These are phyloP conservation scores for Spirogloea muscicola DNA, from an alignment of 139 green algal genomes.

Conservation along the genomic window DNA sequence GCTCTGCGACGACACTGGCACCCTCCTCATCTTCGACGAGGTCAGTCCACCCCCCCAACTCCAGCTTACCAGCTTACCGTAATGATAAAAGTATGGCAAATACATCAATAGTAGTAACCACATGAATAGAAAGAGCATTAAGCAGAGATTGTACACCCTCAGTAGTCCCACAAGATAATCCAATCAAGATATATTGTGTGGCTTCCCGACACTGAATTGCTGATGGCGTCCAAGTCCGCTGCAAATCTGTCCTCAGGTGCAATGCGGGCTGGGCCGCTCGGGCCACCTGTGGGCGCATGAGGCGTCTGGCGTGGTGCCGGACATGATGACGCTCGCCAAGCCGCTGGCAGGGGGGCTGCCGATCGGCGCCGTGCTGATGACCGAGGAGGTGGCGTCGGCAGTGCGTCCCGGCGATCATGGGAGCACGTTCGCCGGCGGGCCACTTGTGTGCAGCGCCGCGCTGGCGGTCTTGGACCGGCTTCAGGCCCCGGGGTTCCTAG, in stretches of 20 bases:
- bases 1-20: constrained; percentile 88
- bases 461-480: constrained; percentile 50
- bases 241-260: too few relatives aligned
- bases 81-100: too few relatives aligned
- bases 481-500: constrained; percentile 75
- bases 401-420: constrained; percentile 95
- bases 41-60: constrained; percentile 51
- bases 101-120: not conserved
- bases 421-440: constrained; percentile 95
- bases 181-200: not conserved
- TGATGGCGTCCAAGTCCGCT: not conserved
- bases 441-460: constrained; percentile 75
- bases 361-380: constrained; percentile 92
- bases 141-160: too few relatives aligned
- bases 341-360: constrained; percentile 86
- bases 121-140: not conserved
- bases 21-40: constrained; percentile 96
- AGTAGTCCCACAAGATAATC: too few relatives aligned
- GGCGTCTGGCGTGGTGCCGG: constrained; percentile 80
- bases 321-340: constrained; percentile 98
- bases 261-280: constrained; percentile 78
- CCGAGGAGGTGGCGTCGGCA: constrained; percentile 80
- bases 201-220: too few relatives aligned
- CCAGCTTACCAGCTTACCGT: not conserved
- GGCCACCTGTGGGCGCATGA: constrained; percentile 89